These are phyloP conservation scores for Jaminaea rosea DNA, from an alignment of 1,284 basidiomycete genomes.

Conservation along the genomic window DNA sequence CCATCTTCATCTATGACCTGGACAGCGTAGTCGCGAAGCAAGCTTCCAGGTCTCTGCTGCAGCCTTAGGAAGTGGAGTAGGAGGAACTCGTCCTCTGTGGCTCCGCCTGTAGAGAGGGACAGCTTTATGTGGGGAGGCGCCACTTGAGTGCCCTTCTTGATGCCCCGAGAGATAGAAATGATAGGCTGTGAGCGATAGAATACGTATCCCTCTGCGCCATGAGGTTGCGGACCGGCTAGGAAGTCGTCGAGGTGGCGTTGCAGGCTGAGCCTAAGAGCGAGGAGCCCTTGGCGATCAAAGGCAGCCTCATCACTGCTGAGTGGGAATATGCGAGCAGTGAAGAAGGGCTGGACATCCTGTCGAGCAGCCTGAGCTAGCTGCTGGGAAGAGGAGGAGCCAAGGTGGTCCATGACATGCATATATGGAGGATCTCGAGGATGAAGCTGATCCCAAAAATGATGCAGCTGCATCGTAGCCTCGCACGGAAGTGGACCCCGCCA, in stretches of 20 bases:
- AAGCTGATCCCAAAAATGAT: too few relatives aligned
- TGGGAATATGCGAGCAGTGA: neutral
- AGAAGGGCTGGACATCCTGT: neutral
- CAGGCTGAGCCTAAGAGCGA: neutral
- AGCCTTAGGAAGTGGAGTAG: neutral
- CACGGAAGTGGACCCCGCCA: too few relatives aligned
- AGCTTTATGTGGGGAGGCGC: neutral
- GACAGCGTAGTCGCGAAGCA: slow-evolving; percentile 6
- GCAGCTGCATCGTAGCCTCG: too few relatives aligned
- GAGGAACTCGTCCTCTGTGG: neutral
- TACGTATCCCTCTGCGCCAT: neutral
- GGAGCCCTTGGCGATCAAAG: too few relatives aligned
- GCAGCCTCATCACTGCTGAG: too few relatives aligned
- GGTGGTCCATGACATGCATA: too few relatives aligned
- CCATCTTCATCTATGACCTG: slow-evolving; percentile 77
- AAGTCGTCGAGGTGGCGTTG: neutral
- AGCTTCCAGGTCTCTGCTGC: neutral
- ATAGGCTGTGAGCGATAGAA: neutral
- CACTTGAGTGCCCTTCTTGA: neutral
- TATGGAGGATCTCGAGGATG: too few relatives aligned
- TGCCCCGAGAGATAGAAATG: too few relatives aligned
- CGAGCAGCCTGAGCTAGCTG: neutral
- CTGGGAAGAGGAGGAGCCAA: neutral
- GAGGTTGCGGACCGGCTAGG: neutral
- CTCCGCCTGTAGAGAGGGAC: neutral